Base-by-base conservation (phyloP, 306 rosid species). In the Ammopiptanthus mongolicus region DNA sequence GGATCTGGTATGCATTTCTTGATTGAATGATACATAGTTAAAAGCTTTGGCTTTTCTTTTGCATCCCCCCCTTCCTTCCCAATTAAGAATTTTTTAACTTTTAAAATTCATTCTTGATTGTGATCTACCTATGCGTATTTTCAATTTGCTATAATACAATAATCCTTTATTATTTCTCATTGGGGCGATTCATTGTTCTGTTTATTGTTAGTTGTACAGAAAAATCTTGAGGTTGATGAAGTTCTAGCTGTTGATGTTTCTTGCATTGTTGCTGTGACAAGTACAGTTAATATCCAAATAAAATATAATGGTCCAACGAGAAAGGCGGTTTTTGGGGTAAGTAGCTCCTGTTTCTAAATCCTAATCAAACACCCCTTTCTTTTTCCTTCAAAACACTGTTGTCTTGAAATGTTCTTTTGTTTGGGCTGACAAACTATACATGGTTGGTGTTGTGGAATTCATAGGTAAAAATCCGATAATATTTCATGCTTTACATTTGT, bases 141-240 rank as follows among this genome's bases (percentile, higher is more conserved):
- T 63, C 64, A 9, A 6, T 73, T 69, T 77, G 33, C 60, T 68
- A 77, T 44, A n/a, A 70, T 14, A 57, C 21, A 41, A 37, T 28
- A 72, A n/a, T 75, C 61, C 51, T 57, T 21, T 36, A 22, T 42
- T 52, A 81, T 59, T 78, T 51, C 85, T 78, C 52, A 59, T 39
- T 39, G 75, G 74, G 64, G 52, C 33, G 33, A 60, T 82, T 25
- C 68, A 25, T 80, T 77, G 82, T 73, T 79, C 12, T 75, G 53
- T 76, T 62, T 64, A 5, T 85, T 85, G 59, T 79, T 85, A 96
- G 99, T 96, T 86, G 93, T 90, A 80, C 98, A 96, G 91, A 96
- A 96, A 88, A 96, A 80, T 91, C 99, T 96, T n/a, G 99, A 92
- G 86, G 84, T 84, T 6, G 92, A 91, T 64, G 99, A 96, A 86